Conservation (phyloP, 306 rosid genomes). For the Medicago arabica region DNA sequence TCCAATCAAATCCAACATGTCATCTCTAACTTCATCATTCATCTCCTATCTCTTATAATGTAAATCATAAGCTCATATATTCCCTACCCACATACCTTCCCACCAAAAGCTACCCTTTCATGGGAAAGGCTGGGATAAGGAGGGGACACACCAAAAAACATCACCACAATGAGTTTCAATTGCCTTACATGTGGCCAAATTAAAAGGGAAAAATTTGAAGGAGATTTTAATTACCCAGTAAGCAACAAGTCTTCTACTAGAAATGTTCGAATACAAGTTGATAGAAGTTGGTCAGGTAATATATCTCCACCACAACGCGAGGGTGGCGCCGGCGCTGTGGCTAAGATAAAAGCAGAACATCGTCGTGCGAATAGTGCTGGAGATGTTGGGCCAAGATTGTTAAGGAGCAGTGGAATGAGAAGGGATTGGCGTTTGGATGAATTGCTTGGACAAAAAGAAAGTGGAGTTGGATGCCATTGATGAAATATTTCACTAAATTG, state of each 20-base stretch:
- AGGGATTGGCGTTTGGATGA: constrained; percentile 85
- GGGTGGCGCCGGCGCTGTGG: neutral
- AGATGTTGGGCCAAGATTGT: constrained; percentile 51
- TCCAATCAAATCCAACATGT: constrained; percentile 13
- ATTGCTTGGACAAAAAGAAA: constrained; percentile 40
- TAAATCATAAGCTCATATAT: neutral
- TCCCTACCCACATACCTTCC: constrained; percentile 6
- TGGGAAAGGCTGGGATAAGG: neutral
- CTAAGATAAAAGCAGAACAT: constrained; percentile 35
- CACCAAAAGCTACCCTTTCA: constrained; percentile 4
- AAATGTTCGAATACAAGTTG: constrained; percentile 25
- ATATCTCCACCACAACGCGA: constrained; percentile 35
- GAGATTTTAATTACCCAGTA: constrained; percentile 14
- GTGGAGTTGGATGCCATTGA: constrained; percentile 25
- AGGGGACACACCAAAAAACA: neutral
- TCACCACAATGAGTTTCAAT: constrained; percentile 57
- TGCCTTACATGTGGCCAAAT: constrained; percentile 54
- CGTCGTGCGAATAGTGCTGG: constrained; percentile 48
- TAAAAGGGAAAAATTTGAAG: constrained; percentile 51
- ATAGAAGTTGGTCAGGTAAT: constrained; percentile 69
- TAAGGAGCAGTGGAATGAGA: constrained; percentile 76
- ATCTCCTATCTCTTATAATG: neutral
- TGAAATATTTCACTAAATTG: neutral
- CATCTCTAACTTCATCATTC: neutral
- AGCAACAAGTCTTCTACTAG: neutral